These are phyloP conservation scores for Quercus bicolor DNA, from an alignment of 306 rosid genomes.

Conservation along the genomic window DNA sequence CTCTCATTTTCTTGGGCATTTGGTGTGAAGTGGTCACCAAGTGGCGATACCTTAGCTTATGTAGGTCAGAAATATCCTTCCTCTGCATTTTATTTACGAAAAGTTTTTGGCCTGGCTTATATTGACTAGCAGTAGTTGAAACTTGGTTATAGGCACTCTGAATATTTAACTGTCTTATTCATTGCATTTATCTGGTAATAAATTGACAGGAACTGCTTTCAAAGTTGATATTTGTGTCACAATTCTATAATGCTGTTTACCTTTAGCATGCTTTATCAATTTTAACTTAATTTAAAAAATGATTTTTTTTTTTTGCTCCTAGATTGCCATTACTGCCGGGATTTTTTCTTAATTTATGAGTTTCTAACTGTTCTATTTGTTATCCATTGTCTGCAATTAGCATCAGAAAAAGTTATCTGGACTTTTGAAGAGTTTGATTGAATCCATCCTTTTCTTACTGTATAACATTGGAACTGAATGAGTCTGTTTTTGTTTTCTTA, in stretches of 20 bases:
- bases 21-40: slow-evolving; percentile 97
- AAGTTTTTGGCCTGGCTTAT: slow-evolving; percentile 5
- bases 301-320: background rate
- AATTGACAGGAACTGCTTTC: background rate
- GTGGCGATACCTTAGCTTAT: slow-evolving; percentile 90
- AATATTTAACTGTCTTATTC: background rate
- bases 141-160: slow-evolving; percentile 10
- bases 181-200: background rate
- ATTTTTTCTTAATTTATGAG: background rate
- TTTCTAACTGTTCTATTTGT: background rate
- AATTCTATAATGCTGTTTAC: background rate
- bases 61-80: slow-evolving; percentile 67
- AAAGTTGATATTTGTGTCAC: background rate
- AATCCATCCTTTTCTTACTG: background rate
- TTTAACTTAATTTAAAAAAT: background rate
- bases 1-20: slow-evolving; percentile 90
- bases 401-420: background rate
- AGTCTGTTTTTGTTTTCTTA: slow-evolving; percentile 4
- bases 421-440: background rate
- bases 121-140: slow-evolving; percentile 10
- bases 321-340: background rate
- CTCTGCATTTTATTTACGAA: background rate
- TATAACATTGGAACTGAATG: slow-evolving; percentile 8
- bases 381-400: background rate
- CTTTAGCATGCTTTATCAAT: background rate